Base-by-base conservation (phyloP, 805 yeast genomes). In the Yamadazyma nakazawae region DNA sequence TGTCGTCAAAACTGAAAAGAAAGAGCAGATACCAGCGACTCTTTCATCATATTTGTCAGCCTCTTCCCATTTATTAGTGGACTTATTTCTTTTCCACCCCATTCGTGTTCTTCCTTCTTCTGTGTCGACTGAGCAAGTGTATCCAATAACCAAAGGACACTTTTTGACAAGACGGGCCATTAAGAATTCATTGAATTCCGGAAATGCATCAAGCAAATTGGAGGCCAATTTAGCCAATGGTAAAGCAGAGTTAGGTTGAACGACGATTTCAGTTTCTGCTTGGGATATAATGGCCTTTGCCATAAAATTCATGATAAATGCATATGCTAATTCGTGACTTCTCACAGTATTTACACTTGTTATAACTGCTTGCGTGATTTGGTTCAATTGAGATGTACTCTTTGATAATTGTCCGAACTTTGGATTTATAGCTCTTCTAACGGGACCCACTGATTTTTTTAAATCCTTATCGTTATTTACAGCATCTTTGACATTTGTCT, bases 341-440 rank as follows among this genome's bases (percentile, higher is more conserved):
- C 26, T 31, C 2, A 40, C 37, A 5, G 21, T 11, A 14, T 41
- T 41, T 9, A 46, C 41, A 12, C 19, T 30, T 14, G 12, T n/a
- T 2, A 36, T 31, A 10, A 47, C 37, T 2, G 37, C 21, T 7
- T 40, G 16, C 3, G 48, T 40, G 37, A 87, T 73, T 14, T 66
- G 63, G 1, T 62, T 59, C 37, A 90, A 69, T 59, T 94, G 96
- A 2, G 63, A 39, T 44, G 60, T 65, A 44, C 90, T 82, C 58
- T 82, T 84, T 1, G 97, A 89, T 50, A 94, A 71, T 67, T 94
- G 98, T 11, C 99, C 98, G 54, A 94, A 82, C 60, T 85, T 86
- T 5, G 97, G 94, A 59, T 88, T 88, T 54, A 94, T 80, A 56
- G 83, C 81, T 42, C 97, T 72, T 59, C 84, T 85, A 46, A 81